A percentile compares a stretch with the other conserved stretches of the same genome.
These are phyloP conservation scores for Calonectria henricotiae DNA, from an alignment of 2,329 filamentous ascomycete genomes.

Conservation along the genomic window DNA sequence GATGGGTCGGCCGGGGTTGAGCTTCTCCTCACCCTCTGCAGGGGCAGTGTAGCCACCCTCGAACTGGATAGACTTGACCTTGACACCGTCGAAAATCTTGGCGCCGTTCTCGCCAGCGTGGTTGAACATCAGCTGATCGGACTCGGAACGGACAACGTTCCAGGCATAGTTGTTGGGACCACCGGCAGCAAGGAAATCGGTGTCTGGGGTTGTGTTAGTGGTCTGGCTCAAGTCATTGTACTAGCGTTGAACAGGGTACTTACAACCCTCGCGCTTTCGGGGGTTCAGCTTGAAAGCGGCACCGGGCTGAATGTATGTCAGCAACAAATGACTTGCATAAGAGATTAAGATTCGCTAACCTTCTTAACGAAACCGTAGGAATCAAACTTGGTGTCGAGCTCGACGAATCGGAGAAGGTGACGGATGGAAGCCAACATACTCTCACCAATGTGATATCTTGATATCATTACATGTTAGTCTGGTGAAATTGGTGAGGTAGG, in stretches of 20 bases:
- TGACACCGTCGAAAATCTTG: conserved; percentile 60
- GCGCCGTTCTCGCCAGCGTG: conserved; percentile 62
- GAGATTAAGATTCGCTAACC: conserved; percentile 42
- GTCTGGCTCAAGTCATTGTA: not conserved
- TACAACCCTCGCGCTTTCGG: conserved; percentile 55
- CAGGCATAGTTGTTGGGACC: conserved; percentile 61
- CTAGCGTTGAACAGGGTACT: conserved; percentile 34
- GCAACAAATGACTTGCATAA: not conserved
- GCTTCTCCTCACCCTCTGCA: conserved; percentile 18
- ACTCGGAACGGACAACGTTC: conserved; percentile 66
- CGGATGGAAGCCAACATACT: conserved; percentile 60
- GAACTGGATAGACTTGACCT: conserved; percentile 58
- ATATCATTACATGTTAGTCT: not conserved
- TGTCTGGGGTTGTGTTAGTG: conserved; percentile 48
- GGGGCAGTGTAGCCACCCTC: conserved; percentile 30
- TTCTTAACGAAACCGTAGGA: conserved; percentile 62
- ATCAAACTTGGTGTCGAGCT: conserved; percentile 60
- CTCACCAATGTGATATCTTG: conserved; percentile 60
- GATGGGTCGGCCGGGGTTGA: conserved; percentile 54
- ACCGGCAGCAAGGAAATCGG: conserved; percentile 61
- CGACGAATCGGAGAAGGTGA: conserved; percentile 64
- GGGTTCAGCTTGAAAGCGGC: conserved; percentile 60
- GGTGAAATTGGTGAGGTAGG: not conserved
- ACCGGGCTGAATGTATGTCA: conserved; percentile 47
- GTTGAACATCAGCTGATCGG: conserved; percentile 63